These are phyloP conservation scores for Colletotrichum acutatum DNA, from an alignment of 2,329 filamentous ascomycete genomes.

Conservation along the genomic window DNA sequence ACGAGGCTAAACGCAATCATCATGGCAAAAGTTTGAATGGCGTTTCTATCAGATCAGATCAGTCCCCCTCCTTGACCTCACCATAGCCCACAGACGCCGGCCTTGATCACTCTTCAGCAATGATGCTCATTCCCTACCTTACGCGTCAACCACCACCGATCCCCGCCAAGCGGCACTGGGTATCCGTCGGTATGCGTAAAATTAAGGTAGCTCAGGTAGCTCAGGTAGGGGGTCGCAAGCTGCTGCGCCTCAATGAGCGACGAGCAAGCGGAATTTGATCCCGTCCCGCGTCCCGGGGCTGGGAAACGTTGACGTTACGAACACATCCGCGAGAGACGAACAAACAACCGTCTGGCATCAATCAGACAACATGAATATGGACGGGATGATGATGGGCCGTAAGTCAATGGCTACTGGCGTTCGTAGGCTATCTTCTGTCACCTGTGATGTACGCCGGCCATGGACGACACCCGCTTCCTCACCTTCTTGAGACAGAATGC, in stretches of 20 bases:
- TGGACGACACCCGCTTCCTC: no score
- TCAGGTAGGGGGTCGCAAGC: background rate
- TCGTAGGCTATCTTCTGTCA: no score
- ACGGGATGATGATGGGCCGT: no score
- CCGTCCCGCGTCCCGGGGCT: background rate
- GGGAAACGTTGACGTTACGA: background rate
- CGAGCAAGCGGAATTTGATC: background rate
- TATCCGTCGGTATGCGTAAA: background rate
- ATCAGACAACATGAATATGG: no score
- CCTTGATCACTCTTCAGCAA: background rate
- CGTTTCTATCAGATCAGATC: background rate
- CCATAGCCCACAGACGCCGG: background rate
- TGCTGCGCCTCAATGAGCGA: constrained; percentile 2
- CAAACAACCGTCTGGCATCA: background rate
- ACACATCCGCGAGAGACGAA: background rate
- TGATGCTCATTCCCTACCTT: background rate
- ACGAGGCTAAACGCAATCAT: background rate
- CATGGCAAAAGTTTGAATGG: background rate
- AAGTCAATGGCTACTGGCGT: no score
- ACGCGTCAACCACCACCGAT: background rate
- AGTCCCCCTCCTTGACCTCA: background rate
- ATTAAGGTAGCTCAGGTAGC: background rate
- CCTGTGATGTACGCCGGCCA: no score
- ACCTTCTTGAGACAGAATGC: no score
- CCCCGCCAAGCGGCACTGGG: background rate